Conservation (phyloP, 495 filamentous ascomycete genomes). For the Penicillium samsonianum region DNA sequence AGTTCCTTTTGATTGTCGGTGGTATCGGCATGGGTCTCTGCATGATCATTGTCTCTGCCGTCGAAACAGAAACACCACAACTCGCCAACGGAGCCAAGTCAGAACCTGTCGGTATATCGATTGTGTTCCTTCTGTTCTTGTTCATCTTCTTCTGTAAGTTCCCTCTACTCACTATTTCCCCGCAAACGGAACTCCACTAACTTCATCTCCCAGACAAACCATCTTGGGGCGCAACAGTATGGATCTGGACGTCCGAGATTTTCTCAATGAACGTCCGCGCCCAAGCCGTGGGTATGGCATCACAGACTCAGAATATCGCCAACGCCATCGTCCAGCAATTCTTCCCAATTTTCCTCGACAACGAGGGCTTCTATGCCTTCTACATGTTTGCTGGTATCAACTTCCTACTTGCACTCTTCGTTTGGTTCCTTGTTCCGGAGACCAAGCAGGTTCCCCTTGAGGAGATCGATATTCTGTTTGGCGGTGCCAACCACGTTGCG, state of each 20-base stretch:
- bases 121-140: conserved; percentile 63
- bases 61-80: conserved; percentile 61
- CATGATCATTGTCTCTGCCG: conserved; percentile 65
- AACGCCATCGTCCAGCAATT: conserved; percentile 66
- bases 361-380: conserved; percentile 56
- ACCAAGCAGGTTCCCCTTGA: conserved; percentile 69
- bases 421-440: conserved; percentile 74
- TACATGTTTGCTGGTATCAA: conserved; percentile 57
- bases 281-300: conserved; percentile 68
- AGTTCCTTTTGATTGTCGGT: conserved; percentile 66
- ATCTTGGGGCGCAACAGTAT: conserved; percentile 65
- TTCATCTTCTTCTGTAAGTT: conserved; percentile 65
- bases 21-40: conserved; percentile 70
- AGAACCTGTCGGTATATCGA: conserved; percentile 60
- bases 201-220: conserved; percentile 52
- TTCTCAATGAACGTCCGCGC: conserved; percentile 69
- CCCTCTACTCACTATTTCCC: not conserved
- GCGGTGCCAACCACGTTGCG: conserved; percentile 58
- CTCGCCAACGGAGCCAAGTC: conserved; percentile 49
- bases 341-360: conserved; percentile 64
- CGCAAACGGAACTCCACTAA: conserved; percentile 15
- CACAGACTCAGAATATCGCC: conserved; percentile 66
- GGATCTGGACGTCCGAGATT: conserved; percentile 68
- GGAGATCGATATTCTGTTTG: conserved; percentile 64
- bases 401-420: conserved; percentile 63